Conservation (phyloP, 305 asterid species). For the Plantago rigida region DNA sequence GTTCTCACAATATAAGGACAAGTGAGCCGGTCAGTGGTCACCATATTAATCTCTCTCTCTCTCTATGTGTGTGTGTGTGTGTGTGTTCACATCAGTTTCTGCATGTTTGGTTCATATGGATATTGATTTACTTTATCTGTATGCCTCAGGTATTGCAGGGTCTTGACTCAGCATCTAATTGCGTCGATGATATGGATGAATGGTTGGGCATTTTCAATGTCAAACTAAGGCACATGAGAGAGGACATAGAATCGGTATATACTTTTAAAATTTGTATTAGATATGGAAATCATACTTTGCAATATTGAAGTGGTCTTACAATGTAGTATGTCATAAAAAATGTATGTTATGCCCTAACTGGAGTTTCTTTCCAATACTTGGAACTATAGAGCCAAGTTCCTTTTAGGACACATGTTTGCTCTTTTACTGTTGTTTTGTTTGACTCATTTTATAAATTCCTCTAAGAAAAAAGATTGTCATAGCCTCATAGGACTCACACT, state of each 20-base stretch:
- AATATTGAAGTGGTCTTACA: conserved; percentile 9
- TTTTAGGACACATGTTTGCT: neutral
- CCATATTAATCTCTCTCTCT: no score
- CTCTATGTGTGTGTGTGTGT: neutral
- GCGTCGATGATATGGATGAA: conserved; percentile 97
- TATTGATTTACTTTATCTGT: conserved; percentile 21
- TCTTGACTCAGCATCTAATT: conserved; percentile 69
- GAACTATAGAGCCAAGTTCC: neutral
- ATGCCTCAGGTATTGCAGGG: conserved; percentile 70
- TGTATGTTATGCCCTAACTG: no score
- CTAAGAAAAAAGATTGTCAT: neutral
- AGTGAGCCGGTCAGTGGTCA: no score
- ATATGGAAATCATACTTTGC: conserved; percentile 21
- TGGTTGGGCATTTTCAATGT: conserved; percentile 84
- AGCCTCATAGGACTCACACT: neutral
- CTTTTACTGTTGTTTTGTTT: neutral
- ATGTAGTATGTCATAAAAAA: neutral
- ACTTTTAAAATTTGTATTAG: conserved; percentile 23
- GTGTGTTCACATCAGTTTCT: neutral
- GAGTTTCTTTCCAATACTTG: no score
- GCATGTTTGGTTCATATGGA: conserved; percentile 8
- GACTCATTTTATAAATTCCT: conserved; percentile 9
- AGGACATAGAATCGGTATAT: conserved; percentile 88
- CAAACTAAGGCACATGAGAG: conserved; percentile 92
- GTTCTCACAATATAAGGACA: no score